Evolutionary conservation across 768 basidiomycete species (phyloP), one percentile per base, ranked within the genome.

Genomic region (Leucosporidium creatinivorum): DNA sequence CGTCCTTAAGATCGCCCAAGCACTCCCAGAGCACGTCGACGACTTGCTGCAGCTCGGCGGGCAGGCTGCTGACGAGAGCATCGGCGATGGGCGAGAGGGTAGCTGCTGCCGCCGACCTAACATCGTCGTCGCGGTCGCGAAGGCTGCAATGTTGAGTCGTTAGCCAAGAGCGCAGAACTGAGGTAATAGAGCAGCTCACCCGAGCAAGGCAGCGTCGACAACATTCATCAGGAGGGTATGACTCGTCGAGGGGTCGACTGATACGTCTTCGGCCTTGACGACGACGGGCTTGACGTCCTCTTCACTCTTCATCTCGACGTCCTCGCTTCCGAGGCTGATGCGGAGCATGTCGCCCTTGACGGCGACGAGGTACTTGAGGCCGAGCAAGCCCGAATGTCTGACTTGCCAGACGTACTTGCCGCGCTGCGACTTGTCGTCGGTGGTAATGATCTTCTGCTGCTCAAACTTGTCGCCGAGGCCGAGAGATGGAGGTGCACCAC

Each of bases 341-440:
- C 84, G 84, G 65, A 98, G 86, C 28, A 97, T 79, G 76, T 96
- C 92, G 62, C 83, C 85, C 70, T 92, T 82, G 23, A 98, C 96
- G 19, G 94, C 96, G 48, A 98, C 93, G 77, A 97, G 91, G 77
- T 98, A 98, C 81, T 97, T 97, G 77, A 99, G 86, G 1, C 96
- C 96, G 13, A 98, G 83, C 67, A 99, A 80, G 33, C 96, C 96
- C n/a, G 96, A 93, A 80, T 99, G 96, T 63, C 94, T 84, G 59
- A 99, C 88, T 79, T 98, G 91, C 96, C 96, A 99, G 10, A 92
- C 84, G 78, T 93, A 90, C 50, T 76, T 76, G 4, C 73, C 73
- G 36, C 75, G 60, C 60, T 75, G 72, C 21, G 50, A 61, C 21
- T 67, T 72, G 23, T 55, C 51, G 28, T 26, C 26, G 26, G 30